phyloP scores from a whole-genome alignment of 163 green algal genomes.

The Chlorella variabilis region DNA sequence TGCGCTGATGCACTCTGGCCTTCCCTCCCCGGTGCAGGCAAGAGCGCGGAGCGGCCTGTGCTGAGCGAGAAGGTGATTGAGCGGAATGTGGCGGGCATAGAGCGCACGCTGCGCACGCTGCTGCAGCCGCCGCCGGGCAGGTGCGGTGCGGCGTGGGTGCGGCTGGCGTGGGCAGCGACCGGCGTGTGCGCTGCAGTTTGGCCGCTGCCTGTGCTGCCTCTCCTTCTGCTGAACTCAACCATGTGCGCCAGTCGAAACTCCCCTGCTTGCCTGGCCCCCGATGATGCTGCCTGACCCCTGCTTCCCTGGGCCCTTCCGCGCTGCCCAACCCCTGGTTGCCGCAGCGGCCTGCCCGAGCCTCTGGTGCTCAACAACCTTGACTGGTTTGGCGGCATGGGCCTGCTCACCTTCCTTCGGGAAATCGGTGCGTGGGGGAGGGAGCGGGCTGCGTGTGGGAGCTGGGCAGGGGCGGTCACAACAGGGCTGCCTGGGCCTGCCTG shows the following conservation, averaged over 20 bases:
- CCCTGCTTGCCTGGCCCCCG: neutral
- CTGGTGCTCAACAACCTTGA: constrained; percentile 96
- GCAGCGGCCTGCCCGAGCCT: constrained; percentile 30
- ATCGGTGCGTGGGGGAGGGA: constrained; percentile 57
- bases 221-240: too few relatives aligned
- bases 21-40: constrained; percentile 49
- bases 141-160: constrained; percentile 40
- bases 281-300: too few relatives aligned
- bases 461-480: too few relatives aligned
- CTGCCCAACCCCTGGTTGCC: neutral
- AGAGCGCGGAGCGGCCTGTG: constrained; percentile 90
- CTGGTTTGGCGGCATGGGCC: constrained; percentile 90
- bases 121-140: constrained; percentile 56
- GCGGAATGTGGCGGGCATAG: constrained; percentile 83
- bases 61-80: constrained; percentile 89
- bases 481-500: too few relatives aligned
- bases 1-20: too few relatives aligned
- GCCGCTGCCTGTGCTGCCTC: too few relatives aligned
- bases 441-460: too few relatives aligned
- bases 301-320: neutral
- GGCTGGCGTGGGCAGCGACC: too few relatives aligned
- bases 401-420: constrained; percentile 95
- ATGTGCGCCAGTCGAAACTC: too few relatives aligned
- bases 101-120: constrained; percentile 59
- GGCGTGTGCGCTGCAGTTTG: too few relatives aligned